Conservation (phyloP, 1,284 basidiomycete species). For the Apiotrichum laibachii region DNA sequence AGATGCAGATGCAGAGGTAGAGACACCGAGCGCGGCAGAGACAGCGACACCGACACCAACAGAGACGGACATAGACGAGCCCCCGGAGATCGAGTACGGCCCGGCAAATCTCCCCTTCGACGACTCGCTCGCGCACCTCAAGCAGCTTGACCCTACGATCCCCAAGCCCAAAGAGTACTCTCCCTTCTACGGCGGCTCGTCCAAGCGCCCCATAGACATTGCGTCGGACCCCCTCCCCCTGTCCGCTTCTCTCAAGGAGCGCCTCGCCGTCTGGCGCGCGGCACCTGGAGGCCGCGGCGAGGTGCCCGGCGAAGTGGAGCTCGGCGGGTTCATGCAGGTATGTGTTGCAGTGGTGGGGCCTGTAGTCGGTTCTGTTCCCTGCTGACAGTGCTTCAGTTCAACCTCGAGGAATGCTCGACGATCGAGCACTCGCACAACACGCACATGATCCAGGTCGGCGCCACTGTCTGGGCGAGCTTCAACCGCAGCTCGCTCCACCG, state of each 20-base stretch:
- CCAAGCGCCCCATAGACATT: conserved; percentile 40
- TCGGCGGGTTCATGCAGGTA: conserved; percentile 43
- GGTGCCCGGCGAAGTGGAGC: conserved; percentile 42
- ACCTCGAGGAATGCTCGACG: conserved; percentile 46
- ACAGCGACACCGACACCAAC: too few species aligned
- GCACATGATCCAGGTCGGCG: conserved; percentile 46
- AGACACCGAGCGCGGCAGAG: background rate
- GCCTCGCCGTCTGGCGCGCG: conserved; percentile 50
- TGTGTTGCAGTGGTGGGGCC: background rate
- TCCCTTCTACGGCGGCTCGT: conserved; percentile 18
- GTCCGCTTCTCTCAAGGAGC: conserved; percentile 44
- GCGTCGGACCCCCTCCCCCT: conserved; percentile 48
- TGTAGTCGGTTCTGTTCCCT: background rate
- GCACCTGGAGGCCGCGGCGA: conserved; percentile 50
- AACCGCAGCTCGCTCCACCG: conserved; percentile 41
- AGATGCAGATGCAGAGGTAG: background rate
- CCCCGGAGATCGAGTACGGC: background rate
- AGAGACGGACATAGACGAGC: too few species aligned
- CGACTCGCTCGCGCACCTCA: background rate
- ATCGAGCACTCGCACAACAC: conserved; percentile 48
- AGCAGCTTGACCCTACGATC: background rate
- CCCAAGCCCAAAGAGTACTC: conserved; percentile 10
- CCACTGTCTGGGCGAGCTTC: conserved; percentile 46
- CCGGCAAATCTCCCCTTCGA: background rate
- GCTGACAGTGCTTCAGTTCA: conserved; percentile 29